Conservation (phyloP, 129 eudicot species). For the Daucus carota region DNA sequence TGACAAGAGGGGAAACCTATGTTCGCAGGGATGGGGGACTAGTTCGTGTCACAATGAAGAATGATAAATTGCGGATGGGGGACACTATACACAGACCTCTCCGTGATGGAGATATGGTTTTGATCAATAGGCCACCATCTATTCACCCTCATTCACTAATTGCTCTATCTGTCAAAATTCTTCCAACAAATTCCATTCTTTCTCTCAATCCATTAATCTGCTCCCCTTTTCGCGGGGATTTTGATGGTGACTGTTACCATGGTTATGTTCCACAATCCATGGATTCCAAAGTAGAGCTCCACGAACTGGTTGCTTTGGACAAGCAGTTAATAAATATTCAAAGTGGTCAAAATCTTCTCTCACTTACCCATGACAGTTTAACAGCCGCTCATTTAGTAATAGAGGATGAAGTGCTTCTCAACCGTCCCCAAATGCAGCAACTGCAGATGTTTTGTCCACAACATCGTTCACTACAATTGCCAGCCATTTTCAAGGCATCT, state of each 20-base stretch:
- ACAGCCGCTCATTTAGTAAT: constrained; percentile 71
- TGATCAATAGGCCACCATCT: constrained; percentile 89
- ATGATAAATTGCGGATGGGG: constrained; percentile 46
- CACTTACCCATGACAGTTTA: constrained; percentile 76
- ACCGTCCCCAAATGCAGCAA: constrained; percentile 55
- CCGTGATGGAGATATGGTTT: constrained; percentile 64
- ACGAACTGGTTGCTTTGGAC: constrained; percentile 65
- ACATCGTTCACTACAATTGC: constrained; percentile 25
- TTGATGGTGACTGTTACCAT: constrained; percentile 91
- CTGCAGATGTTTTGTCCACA: constrained; percentile 66
- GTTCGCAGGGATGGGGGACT: constrained; percentile 55
- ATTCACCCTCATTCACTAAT: constrained; percentile 88
- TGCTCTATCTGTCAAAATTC: constrained; percentile 64
- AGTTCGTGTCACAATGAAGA: constrained; percentile 31
- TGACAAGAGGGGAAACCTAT: constrained; percentile 39
- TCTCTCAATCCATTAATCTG: constrained; percentile 76
- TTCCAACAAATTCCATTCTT: constrained; percentile 59
- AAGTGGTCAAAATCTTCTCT: constrained; percentile 60
- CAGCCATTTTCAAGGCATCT: constrained; percentile 39
- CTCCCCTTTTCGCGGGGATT: constrained; percentile 84
- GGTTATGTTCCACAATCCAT: constrained; percentile 82
- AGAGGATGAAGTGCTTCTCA: constrained; percentile 54
- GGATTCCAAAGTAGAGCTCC: constrained; percentile 59
- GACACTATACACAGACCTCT: constrained; percentile 59
- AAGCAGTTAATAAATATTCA: constrained; percentile 67